phyloP scores from a whole-genome alignment of 2,329 filamentous ascomycete genomes.

The Ilyonectria robusta region DNA sequence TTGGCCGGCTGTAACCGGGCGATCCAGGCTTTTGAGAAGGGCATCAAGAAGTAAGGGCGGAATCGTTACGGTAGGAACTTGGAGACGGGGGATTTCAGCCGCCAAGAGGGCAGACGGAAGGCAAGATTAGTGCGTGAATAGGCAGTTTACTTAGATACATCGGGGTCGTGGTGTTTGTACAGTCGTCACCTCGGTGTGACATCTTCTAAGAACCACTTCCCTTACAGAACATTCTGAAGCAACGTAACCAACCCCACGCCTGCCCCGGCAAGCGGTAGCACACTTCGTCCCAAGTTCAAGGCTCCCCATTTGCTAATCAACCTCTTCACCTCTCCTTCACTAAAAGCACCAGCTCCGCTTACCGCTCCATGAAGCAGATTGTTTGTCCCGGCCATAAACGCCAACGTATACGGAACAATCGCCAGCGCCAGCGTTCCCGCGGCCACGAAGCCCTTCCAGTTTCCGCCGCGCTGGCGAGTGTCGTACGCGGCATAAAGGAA shows the following conservation, averaged over 20 bases:
- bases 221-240: constrained; percentile 32
- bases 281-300: constrained; percentile 51
- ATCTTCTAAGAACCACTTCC: background rate
- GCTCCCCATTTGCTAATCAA: constrained; percentile 43
- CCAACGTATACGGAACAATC: constrained; percentile 59
- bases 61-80: background rate
- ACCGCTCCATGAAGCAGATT: constrained; percentile 47
- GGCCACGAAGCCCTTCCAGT: constrained; percentile 53
- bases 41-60: constrained; percentile 20
- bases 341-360: constrained; percentile 34
- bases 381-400: constrained; percentile 56
- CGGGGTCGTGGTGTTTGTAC: background rate
- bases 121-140: background rate
- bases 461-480: constrained; percentile 40
- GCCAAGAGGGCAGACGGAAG: background rate
- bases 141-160: background rate
- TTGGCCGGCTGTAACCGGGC: constrained; percentile 56
- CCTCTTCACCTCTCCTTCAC: constrained; percentile 40
- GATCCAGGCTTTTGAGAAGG: constrained; percentile 55
- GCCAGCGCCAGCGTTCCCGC: constrained; percentile 52
- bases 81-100: background rate
- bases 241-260: constrained; percentile 43
- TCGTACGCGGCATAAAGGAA: constrained; percentile 57
- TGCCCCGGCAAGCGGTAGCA: constrained; percentile 51
- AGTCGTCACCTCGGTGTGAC: background rate